Evolutionary conservation across 139 green algal genomes (phyloP), one percentile per base, ranked within the genome.

Genomic region (Chlorokybus atmophyticus): DNA sequence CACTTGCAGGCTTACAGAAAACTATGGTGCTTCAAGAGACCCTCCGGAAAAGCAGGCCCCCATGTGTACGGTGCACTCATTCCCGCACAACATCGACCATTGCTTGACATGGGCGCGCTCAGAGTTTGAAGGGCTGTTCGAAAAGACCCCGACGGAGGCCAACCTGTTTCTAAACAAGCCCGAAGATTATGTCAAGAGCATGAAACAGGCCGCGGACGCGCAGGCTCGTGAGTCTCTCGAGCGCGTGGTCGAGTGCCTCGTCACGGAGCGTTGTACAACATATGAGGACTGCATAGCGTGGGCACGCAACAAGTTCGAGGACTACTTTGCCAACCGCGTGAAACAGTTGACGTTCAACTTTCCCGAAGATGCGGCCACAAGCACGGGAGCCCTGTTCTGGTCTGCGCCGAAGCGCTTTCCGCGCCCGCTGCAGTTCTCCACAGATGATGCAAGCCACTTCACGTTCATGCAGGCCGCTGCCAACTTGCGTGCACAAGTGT

Each of bases 51-150:
- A 90, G 76, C 79, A 93, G 72, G 88, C 91, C 6, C 91, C 91
- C 32, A 98, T 98, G 91, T 98, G 91, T 78, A 98, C 91, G 1
- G 57, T 98, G 50, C 91, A 98, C 82, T 93, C 79, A 56, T 98
- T 98, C 83, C 91, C 91, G 23, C 91, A 97, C 83, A 98, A 96
- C 79, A 98, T 98, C 73, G 85, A 95, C 51, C 75, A 83, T 64
- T 83, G 76, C 56, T 55, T 83, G 21, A 94, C 87, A 6, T 96
- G 84, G 78, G 88, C 88, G 7, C 66, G 83, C 1, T 85, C 72
- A 27, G 88, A 98, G 80, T 98, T 98, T 73, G 90, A 98, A 73
- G 90, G 90, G 14, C 55, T 92, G 52, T 69, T 96, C 54, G 90
- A 97, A 68, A 93, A 93, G 65, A 66, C 70, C 4, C 83, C 81